These are phyloP conservation scores for Xylaria cubensis DNA, from an alignment of 495 filamentous ascomycete species.

Conservation along the genomic window DNA sequence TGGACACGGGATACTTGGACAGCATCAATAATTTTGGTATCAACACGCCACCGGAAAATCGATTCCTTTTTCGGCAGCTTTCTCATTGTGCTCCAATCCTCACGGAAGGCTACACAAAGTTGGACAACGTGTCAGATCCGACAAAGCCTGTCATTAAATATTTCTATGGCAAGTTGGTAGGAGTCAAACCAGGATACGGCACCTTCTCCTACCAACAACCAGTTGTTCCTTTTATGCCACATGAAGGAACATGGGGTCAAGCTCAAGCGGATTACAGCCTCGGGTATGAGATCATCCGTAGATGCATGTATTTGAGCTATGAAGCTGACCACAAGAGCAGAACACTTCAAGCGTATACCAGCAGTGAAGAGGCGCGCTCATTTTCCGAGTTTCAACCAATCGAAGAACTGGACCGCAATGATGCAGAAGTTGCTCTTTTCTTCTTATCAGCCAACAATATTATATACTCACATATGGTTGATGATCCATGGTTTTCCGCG, in stretches of 20 bases:
- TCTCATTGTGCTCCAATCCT: background rate
- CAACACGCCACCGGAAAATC: background rate
- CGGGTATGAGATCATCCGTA: background rate
- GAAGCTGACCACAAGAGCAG: background rate
- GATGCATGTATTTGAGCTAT: background rate
- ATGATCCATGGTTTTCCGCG: conserved; percentile 3
- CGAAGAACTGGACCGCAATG: background rate
- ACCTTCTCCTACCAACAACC: background rate
- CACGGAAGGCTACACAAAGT: background rate
- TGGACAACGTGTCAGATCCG: background rate
- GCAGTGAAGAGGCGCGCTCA: background rate
- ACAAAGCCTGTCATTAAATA: background rate
- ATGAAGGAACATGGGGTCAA: background rate
- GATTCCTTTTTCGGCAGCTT: background rate
- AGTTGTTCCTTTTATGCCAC: background rate
- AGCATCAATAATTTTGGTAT: background rate
- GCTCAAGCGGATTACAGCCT: background rate
- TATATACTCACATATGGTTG: background rate
- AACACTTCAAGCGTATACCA: background rate
- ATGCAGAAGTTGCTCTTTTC: conserved; percentile 3
- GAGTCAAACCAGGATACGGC: background rate
- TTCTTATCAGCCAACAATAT: background rate
- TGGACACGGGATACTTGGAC: background rate
- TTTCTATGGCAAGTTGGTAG: background rate
- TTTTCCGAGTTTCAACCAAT: conserved; percentile 5